Evolutionary conservation across 257 asterid genomes (phyloP).

Genomic region (Orobanche coerulescens): DNA sequence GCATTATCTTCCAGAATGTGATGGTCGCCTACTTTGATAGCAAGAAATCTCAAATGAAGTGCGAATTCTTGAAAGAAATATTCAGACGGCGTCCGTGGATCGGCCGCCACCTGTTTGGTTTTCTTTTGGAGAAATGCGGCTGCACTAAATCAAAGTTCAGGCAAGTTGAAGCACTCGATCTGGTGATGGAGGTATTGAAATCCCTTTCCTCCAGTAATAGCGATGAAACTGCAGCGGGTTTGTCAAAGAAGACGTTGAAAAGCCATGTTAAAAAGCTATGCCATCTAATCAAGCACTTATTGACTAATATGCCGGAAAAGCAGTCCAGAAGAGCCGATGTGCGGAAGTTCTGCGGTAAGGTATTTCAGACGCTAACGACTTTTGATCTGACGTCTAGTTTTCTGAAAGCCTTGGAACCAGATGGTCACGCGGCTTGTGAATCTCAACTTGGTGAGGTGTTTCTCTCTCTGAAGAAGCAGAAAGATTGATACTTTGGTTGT

Average conservation of each 20-base stretch:
- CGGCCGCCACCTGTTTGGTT: slow-evolving; percentile 51
- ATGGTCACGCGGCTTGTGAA: slow-evolving; percentile 46
- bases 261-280: slow-evolving; percentile 42
- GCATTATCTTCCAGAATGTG: slow-evolving; percentile 43
- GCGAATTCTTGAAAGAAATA: slow-evolving; percentile 67
- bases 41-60: slow-evolving; percentile 75
- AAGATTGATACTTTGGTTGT: not conserved
- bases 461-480: slow-evolving; percentile 41
- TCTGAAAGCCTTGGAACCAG: slow-evolving; percentile 53
- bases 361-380: slow-evolving; percentile 47
- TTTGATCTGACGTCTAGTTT: slow-evolving; percentile 33
- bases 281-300: slow-evolving; percentile 44
- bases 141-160: slow-evolving; percentile 59
- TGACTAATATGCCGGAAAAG: slow-evolving; percentile 77
- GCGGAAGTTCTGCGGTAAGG: slow-evolving; percentile 70
- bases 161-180: slow-evolving; percentile 81
- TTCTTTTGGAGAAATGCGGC: slow-evolving; percentile 76
- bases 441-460: slow-evolving; percentile 59
- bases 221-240: slow-evolving; percentile 26
- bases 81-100: slow-evolving; percentile 74
- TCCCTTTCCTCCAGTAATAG: slow-evolving; percentile 18
- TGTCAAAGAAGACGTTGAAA: slow-evolving; percentile 36
- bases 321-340: slow-evolving; percentile 75
- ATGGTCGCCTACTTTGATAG: slow-evolving; percentile 60
- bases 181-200: slow-evolving; percentile 53